Evolutionary conservation across 305 asterid species (phyloP).

Genomic region (Solanum hybrid): DNA sequence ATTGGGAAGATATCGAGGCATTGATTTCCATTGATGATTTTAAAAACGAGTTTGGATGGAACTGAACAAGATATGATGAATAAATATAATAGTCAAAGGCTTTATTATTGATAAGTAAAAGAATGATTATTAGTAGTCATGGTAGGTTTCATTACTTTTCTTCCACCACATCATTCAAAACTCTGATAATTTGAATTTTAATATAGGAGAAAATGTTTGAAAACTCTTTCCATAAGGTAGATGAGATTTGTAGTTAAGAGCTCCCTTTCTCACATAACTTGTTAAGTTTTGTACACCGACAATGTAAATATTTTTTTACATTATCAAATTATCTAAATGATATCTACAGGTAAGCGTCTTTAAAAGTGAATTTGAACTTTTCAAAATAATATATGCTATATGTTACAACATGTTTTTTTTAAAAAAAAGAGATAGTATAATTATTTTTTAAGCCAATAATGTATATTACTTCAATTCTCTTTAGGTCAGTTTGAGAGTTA

Average conservation of each 20-base stretch:
- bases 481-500: not conserved
- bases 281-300: not conserved
- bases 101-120: not conserved
- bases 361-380: not conserved
- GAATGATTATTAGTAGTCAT: not conserved
- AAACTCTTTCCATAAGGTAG: not conserved
- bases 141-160: not conserved
- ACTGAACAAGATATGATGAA: not conserved
- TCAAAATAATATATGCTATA: not conserved
- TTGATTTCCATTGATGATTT: conserved; percentile 54
- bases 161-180: not conserved
- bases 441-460: not conserved
- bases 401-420: not conserved
- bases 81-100: not conserved
- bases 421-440: not conserved
- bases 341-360: not conserved
- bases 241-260: not conserved
- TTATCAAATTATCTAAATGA: not conserved
- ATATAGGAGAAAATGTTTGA: not conserved
- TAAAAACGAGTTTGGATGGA: not conserved
- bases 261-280: not conserved
- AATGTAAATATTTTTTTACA: not conserved
- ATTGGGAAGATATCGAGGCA: conserved; percentile 54
- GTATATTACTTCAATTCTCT: not conserved
- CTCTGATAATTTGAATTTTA: not conserved